Evolutionary conservation across 495 filamentous ascomycete species (phyloP).

Genomic region (Cercophora scortea): DNA sequence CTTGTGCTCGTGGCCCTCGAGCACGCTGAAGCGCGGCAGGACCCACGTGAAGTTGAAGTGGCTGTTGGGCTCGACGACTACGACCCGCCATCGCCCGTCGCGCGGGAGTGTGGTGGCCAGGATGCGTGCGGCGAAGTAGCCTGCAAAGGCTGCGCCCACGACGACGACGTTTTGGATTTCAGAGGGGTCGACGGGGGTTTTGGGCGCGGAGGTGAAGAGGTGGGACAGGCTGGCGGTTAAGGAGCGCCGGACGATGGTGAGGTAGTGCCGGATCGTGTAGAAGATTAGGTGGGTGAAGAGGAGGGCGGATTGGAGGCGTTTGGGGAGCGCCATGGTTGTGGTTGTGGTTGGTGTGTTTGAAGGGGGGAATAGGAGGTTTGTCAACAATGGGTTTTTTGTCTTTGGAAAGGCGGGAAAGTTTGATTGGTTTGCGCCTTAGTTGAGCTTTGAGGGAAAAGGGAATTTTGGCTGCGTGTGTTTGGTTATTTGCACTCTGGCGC

Average conservation of each 20-base stretch:
- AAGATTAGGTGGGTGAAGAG: too few species aligned
- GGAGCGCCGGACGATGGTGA: slow-evolving; percentile 1
- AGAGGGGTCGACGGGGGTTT: not conserved
- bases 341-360: too few species aligned
- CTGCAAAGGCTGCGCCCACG: slow-evolving; percentile 50
- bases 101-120: slow-evolving; percentile 41
- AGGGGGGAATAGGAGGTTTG: too few species aligned
- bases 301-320: too few species aligned
- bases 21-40: slow-evolving; percentile 41
- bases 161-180: slow-evolving; percentile 39
- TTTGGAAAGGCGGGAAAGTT: too few species aligned
- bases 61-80: slow-evolving; percentile 49
- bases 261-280: too few species aligned
- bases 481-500: too few species aligned
- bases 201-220: not conserved
- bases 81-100: slow-evolving; percentile 35
- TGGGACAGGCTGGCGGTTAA: not conserved
- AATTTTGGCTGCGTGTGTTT: too few species aligned
- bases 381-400: too few species aligned
- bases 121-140: slow-evolving; percentile 35
- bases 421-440: too few species aligned
- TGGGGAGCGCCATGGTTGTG: too few species aligned
- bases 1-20: slow-evolving; percentile 35
- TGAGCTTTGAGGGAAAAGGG: too few species aligned
- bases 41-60: slow-evolving; percentile 54